Evolutionary conservation across 2,329 filamentous ascomycete species (phyloP).

Genomic region (Aspergillus sojae): DNA sequence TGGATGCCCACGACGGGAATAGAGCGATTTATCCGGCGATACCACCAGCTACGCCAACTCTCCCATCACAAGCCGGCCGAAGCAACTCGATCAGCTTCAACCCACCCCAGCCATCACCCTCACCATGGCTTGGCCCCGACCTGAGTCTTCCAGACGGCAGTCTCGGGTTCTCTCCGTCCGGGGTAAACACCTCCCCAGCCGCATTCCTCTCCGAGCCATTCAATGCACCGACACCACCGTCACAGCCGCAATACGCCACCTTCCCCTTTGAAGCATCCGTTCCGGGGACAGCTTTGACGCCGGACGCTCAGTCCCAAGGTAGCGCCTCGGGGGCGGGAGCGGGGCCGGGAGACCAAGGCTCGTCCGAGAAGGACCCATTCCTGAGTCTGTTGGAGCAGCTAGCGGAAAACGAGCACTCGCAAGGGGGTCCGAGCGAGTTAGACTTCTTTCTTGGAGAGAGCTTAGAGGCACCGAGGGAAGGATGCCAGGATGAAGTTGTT

Average conservation of each 20-base stretch:
- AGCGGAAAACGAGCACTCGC: constrained; percentile 72
- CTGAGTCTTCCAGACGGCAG: constrained; percentile 9
- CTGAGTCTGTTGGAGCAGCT: constrained; percentile 77
- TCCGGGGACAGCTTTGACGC: constrained; percentile 30
- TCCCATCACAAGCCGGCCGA: constrained; percentile 20
- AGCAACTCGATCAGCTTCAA: constrained; percentile 26
- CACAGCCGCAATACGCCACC: constrained; percentile 40
- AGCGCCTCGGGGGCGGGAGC: constrained; percentile 32
- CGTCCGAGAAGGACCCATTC: constrained; percentile 78
- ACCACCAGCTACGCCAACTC: constrained; percentile 11
- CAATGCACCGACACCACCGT: constrained; percentile 32
- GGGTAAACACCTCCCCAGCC: constrained; percentile 35
- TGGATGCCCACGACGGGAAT: constrained; percentile 18
- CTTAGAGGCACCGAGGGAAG: constrained; percentile 12
- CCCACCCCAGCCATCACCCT: constrained; percentile 26
- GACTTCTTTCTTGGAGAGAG: constrained; percentile 70
- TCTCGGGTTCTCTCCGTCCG: constrained; percentile 46
- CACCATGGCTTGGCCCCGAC: constrained; percentile 11
- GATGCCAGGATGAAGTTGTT: background rate
- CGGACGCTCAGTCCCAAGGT: constrained; percentile 49
- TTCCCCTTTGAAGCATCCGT: constrained; percentile 39
- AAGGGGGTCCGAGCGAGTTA: constrained; percentile 71
- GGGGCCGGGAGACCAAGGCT: constrained; percentile 49
- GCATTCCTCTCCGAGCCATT: constrained; percentile 35
- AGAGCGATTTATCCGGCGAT: constrained; percentile 20